Percentiles rank a stretch among this genome's conserved stretches.
Conservation (phyloP, 2,329 filamentous ascomycete species). For the Hypoxylon sp. region DNA sequence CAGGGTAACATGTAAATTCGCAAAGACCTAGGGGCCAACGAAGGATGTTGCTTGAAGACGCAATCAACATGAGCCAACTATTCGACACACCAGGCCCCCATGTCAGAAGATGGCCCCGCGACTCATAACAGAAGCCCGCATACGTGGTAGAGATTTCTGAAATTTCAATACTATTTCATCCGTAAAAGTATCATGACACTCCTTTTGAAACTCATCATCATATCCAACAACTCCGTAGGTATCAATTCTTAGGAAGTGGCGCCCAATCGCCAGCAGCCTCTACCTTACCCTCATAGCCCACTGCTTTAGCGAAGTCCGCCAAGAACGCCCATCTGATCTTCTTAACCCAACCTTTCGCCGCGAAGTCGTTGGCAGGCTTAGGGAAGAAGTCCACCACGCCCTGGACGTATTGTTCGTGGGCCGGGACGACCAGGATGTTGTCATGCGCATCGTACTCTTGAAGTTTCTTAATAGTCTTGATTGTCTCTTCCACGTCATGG, state of each 20-base stretch:
- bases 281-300: constrained; percentile 53
- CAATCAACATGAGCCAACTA: too few relatives aligned
- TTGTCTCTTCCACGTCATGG: constrained; percentile 21
- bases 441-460: constrained; percentile 47
- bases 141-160: too few relatives aligned
- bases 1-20: too few relatives aligned
- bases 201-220: neutral
- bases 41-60: too few relatives aligned
- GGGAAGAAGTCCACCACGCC: constrained; percentile 66
- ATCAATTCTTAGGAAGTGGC: constrained; percentile 20
- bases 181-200: neutral
- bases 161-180: too few relatives aligned
- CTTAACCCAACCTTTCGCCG: constrained; percentile 61
- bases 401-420: constrained; percentile 49
- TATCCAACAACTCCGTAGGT: neutral
- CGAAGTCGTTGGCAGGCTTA: constrained; percentile 62
- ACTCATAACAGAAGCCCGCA: too few relatives aligned
- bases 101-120: too few relatives aligned
- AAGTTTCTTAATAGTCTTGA: constrained; percentile 52
- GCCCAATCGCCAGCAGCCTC: constrained; percentile 42
- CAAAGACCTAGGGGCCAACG: too few relatives aligned
- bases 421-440: constrained; percentile 45
- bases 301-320: constrained; percentile 63
- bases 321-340: constrained; percentile 66
- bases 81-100: too few relatives aligned